A percentile compares a stretch with the other conserved stretches of the same genome.
Evolutionary conservation across 2,329 filamentous ascomycete genomes (phyloP).

Genomic region (Berkeleyomyces rouxiae): DNA sequence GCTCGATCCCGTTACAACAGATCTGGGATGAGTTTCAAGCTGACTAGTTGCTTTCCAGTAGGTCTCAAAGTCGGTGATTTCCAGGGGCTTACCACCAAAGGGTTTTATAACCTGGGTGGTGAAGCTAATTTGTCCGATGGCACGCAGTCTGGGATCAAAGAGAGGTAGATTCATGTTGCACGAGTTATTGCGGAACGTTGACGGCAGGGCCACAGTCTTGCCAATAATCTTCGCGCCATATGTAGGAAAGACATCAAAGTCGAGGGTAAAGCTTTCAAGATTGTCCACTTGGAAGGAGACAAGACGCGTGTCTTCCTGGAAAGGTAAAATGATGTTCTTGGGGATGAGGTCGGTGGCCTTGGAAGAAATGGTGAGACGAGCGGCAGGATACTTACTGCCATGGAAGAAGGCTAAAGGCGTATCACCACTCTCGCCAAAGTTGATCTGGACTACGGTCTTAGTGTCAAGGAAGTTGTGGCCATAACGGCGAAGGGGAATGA

Average conservation of each 20-base stretch:
- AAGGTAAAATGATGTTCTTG: constrained; percentile 84
- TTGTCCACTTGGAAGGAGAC: constrained; percentile 95
- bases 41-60: constrained; percentile 99
- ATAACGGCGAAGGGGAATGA: constrained; percentile 85
- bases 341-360: constrained; percentile 93
- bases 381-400: constrained; percentile 87
- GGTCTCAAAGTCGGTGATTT: constrained; percentile 95
- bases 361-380: constrained; percentile 86
- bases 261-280: constrained; percentile 78
- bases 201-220: constrained; percentile 80
- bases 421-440: constrained; percentile 54
- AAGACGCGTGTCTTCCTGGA: constrained; percentile 86
- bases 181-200: constrained; percentile 51
- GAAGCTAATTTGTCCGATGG: constrained; percentile 88
- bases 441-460: constrained; percentile 89
- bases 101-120: constrained; percentile 93
- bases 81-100: constrained; percentile 77
- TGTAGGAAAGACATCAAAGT: constrained; percentile 94
- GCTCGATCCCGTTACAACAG: constrained; percentile 86
- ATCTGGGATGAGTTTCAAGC: constrained; percentile 57
- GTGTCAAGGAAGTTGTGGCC: constrained; percentile 97
- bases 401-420: constrained; percentile 87
- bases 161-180: constrained; percentile 73
- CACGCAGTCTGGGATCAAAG: constrained; percentile 78
- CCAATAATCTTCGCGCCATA: constrained; percentile 97